Percentiles rank a stretch among this genome's conserved stretches.
phyloP scores from a whole-genome alignment of 352 stramenopile genomes.

The Globisporangium mamillatum region DNA sequence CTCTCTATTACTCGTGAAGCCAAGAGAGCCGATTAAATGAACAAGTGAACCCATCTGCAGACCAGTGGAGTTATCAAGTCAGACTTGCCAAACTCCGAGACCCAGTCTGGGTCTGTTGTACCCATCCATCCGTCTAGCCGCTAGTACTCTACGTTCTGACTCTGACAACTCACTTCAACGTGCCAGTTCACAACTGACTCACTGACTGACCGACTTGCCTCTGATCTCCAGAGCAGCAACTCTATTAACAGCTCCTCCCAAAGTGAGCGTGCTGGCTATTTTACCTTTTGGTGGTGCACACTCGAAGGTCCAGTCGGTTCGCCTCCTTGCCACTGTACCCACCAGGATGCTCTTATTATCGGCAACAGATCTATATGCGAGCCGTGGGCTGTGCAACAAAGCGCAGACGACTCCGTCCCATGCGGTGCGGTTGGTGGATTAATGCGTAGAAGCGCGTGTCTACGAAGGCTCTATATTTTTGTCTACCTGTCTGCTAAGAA shows the following conservation, averaged over 20 bases:
- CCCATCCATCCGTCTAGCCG: constrained; percentile 7
- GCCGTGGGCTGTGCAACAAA: neutral
- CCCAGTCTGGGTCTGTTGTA: neutral
- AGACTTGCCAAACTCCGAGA: neutral
- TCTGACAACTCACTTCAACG: constrained; percentile 6
- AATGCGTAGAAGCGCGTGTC: neutral
- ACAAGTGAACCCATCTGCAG: neutral
- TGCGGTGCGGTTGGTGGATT: too few species aligned
- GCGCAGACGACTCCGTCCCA: neutral
- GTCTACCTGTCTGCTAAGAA: neutral
- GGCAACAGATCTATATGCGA: neutral
- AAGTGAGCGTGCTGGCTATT: neutral
- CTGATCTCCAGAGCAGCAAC: neutral
- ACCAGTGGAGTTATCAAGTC: constrained; percentile 1
- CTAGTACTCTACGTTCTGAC: neutral
- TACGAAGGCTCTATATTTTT: neutral
- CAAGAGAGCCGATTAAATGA: neutral
- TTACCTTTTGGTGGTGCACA: neutral
- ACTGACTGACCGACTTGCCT: neutral
- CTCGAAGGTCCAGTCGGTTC: neutral
- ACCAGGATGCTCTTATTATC: neutral
- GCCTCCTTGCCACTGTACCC: neutral
- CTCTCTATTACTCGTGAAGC: neutral
- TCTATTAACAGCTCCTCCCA: neutral
- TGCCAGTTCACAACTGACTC: neutral